A percentile compares a stretch with the other conserved stretches of the same genome.
Evolutionary conservation across 257 asterid genomes (phyloP).

Genomic region (Handroanthus guayacan): DNA sequence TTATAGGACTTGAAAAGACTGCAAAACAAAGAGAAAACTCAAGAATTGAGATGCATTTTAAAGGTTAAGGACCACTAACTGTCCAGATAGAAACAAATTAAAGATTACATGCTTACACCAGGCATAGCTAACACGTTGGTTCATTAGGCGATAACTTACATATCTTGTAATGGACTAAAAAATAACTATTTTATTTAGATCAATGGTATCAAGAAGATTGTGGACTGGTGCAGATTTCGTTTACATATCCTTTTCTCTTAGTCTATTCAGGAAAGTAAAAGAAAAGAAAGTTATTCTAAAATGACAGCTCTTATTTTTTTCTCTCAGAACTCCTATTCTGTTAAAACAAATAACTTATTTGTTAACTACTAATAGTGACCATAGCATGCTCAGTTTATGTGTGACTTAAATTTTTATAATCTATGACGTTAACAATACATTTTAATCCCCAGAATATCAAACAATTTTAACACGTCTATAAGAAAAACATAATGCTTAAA

Average conservation of each 20-base stretch:
- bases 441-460: neutral
- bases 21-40: conserved; percentile 48
- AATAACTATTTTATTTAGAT: neutral
- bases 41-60: conserved; percentile 5
- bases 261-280: neutral
- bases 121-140: neutral
- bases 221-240: conserved; percentile 9
- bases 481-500: neutral
- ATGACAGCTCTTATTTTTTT: neutral
- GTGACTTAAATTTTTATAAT: too few relatives aligned
- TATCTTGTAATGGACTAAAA: neutral
- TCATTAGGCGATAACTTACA: neutral
- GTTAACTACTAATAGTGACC: neutral
- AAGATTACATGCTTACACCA: conserved; percentile 1
- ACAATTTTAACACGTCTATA: conserved; percentile 12
- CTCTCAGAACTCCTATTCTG: neutral
- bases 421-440: neutral
- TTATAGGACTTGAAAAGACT: conserved; percentile 88
- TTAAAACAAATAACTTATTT: neutral
- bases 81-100: neutral
- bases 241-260: neutral
- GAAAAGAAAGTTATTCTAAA: neutral
- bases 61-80: conserved; percentile 9
- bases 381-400: too few relatives aligned
- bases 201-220: neutral